Conservation (phyloP, 164 flowering plant species). For the Platanus orientalis region DNA sequence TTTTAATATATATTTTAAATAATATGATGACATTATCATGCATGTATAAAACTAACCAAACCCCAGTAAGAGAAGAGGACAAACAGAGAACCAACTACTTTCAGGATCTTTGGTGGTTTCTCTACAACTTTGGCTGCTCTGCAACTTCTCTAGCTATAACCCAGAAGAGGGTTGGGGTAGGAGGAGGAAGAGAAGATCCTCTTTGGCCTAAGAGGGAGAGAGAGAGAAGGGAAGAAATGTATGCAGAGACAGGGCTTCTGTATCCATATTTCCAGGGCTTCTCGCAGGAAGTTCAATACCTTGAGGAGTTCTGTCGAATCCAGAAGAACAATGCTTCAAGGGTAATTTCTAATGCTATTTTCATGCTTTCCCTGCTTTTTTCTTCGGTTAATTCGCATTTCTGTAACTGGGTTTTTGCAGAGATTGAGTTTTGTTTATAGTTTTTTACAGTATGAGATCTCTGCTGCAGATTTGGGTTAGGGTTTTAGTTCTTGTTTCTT, state of each 20-base stretch:
- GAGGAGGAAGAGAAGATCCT: background rate
- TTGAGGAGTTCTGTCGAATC: constrained; percentile 12
- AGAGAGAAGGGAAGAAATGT: constrained; percentile 15
- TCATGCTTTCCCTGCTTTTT: background rate
- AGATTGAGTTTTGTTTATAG: background rate
- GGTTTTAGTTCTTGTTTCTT: background rate
- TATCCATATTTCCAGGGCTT: constrained; percentile 22
- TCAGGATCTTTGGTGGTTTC: background rate
- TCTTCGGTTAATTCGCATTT: background rate
- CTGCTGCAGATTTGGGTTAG: background rate
- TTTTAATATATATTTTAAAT: too few relatives aligned
- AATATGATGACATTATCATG: too few relatives aligned
- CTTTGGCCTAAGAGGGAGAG: background rate
- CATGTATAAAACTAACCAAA: background rate
- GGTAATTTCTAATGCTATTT: constrained; percentile 10
- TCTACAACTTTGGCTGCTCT: background rate
- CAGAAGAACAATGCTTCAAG: constrained; percentile 5
- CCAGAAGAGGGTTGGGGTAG: background rate
- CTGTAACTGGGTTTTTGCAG: background rate
- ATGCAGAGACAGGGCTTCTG: constrained; percentile 21
- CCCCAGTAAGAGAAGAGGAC: background rate
- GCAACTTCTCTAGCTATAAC: background rate
- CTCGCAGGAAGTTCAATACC: constrained; percentile 15
- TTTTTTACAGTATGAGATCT: background rate
- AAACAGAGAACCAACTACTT: background rate